A percentile compares a stretch with the other conserved stretches of the same genome.
Conservation (phyloP, 75 land plant species). For the Isoetes taiwanensis region DNA sequence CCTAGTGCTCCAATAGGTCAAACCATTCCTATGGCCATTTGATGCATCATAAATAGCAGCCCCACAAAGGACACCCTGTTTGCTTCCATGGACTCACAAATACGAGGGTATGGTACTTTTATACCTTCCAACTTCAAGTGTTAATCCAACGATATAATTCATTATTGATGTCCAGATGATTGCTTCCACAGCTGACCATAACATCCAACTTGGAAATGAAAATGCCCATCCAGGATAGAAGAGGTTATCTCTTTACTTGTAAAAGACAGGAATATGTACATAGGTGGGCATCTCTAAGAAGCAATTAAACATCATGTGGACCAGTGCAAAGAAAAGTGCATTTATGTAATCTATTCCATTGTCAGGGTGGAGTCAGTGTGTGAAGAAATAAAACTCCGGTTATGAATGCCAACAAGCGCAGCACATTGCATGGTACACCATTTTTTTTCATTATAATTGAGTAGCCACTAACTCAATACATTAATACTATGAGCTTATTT, state of each 20-base stretch:
- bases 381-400: neutral
- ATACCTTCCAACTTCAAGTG: neutral
- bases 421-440: neutral
- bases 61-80: too few species aligned
- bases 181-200: slow-evolving; percentile 4
- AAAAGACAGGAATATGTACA: slow-evolving; percentile 6
- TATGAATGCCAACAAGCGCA: neutral
- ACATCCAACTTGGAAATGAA: neutral
- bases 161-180: neutral
- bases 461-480: neutral
- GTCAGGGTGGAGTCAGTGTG: neutral
- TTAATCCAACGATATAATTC: neutral
- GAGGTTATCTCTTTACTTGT: slow-evolving; percentile 4
- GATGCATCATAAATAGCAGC: slow-evolving; percentile 1
- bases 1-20: slow-evolving; percentile 4
- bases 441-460: neutral
- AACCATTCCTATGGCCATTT: neutral
- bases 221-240: slow-evolving; percentile 5
- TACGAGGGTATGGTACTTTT: neutral
- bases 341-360: neutral
- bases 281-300: slow-evolving; percentile 1
- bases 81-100: neutral
- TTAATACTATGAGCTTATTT: neutral
- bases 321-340: neutral
- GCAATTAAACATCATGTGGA: slow-evolving; percentile 6